phyloP scores from a whole-genome alignment of 768 basidiomycete genomes.

The Rhodotorula babjevae region DNA sequence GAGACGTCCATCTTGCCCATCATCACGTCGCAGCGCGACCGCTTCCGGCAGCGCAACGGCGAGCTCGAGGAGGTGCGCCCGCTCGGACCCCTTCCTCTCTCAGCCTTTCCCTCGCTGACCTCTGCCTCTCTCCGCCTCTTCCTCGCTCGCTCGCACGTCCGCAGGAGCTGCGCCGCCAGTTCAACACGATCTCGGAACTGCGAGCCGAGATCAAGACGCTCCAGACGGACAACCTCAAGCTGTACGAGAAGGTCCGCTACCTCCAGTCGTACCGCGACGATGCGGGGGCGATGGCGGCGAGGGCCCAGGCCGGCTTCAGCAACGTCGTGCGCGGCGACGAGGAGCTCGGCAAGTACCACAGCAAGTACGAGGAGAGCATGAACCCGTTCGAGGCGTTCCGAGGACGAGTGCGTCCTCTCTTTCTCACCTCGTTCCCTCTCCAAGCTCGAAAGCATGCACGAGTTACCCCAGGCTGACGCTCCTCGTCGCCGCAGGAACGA shows the following conservation, averaged over 20 bases:
- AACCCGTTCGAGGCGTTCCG: constrained; percentile 98
- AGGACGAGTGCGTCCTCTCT: constrained; percentile 63
- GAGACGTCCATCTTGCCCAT: constrained; percentile 97
- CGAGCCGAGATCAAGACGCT: constrained; percentile 84
- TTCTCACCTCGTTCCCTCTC: not conserved
- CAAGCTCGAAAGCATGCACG: not conserved
- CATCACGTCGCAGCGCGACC: constrained; percentile 91
- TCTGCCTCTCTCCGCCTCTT: not conserved
- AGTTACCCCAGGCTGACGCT: not conserved
- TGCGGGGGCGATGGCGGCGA: constrained; percentile 56
- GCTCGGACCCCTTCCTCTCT: not conserved
- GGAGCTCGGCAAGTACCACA: constrained; percentile 81
- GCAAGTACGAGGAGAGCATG: constrained; percentile 92
- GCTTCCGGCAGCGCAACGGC: constrained; percentile 94
- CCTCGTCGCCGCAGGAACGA: constrained; percentile 64
- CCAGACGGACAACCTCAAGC: constrained; percentile 90
- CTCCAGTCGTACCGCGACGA: constrained; percentile 95
- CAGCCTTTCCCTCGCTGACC: not conserved
- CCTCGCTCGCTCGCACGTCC: not conserved
- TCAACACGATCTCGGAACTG: constrained; percentile 88
- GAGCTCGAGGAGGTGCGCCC: constrained; percentile 81
- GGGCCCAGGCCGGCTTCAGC: constrained; percentile 33
- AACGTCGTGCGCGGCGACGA: constrained; percentile 50
- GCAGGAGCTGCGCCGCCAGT: constrained; percentile 91
- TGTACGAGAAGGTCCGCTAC: constrained; percentile 98